Evolutionary conservation across 2,329 filamentous ascomycete species (phyloP), one percentile per base, ranked within the genome.

Genomic region (Colletotrichum tabaci): DNA sequence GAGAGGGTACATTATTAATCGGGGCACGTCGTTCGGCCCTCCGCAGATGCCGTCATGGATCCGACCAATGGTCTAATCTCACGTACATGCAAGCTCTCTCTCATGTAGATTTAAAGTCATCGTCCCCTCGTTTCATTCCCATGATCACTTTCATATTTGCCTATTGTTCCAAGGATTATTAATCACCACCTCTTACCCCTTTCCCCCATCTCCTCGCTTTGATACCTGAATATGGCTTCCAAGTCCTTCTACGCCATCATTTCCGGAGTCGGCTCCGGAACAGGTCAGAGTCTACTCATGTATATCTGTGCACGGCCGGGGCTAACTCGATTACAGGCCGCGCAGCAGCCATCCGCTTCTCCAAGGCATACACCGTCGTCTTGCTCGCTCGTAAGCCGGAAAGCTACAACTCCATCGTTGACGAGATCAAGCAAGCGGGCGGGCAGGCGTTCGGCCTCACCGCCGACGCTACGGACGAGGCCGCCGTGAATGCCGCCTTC

Each of bases 191-290:
- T 50, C 16, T 10, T 50, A 15, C 15, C 21, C n/a, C 3, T 12
- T 42, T 21, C 2, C 35, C 16, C 21, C 5, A 2, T 40, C 10
- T 2, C 10, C 16, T 15, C 52, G n/a, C n/a, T 21, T 26, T 18
- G 2, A 18, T 42, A 52, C 12, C 21, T 5, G 15, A 73, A 7
- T 26, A 80, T 79, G 77, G 72, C 79, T 8, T 78, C 80, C 72
- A 81, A 80, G 49, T 67, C 68, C 30, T 74, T 92, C 76, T 93
- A 91, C 79, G 90, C 92, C 61, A 84, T 95, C 72, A 82, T 95
- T 70, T 91, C 92, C 13, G 93, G 93, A 66, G 92, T 91, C 52
- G 93, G 93, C n/a, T 84, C 91, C 7, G 92, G 93, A 71, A 94
- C 89, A 56, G 84, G 85, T 84, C 77, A 56, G 56, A n/a, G 53